Percentiles rank a stretch among this genome's conserved stretches.
phyloP scores from a whole-genome alignment of 257 asterid genomes.

The Rauvolfia tetraphylla region DNA sequence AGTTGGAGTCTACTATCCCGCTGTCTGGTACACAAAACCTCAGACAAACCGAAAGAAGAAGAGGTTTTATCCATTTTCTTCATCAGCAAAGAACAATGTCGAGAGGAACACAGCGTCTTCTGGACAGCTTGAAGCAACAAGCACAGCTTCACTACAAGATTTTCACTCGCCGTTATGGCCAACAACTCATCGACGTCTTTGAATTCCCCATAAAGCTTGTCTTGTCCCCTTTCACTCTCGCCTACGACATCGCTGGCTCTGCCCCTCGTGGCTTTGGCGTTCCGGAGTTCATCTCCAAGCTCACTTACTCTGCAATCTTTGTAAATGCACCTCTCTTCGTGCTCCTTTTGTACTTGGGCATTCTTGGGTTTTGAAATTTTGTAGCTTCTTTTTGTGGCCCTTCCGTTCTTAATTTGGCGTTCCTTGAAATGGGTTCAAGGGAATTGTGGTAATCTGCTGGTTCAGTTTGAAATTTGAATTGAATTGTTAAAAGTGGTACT shows the following conservation, averaged over 20 bases:
- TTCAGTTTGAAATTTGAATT: constrained; percentile 8
- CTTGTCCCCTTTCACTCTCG: constrained; percentile 74
- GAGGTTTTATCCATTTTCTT: constrained; percentile 14
- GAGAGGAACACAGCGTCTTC: constrained; percentile 38
- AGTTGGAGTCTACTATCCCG: background rate
- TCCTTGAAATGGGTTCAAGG: constrained; percentile 2
- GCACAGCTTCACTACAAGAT: constrained; percentile 53
- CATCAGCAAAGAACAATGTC: constrained; percentile 35
- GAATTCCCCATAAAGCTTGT: constrained; percentile 80
- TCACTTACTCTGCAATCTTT: constrained; percentile 82
- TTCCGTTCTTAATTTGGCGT: background rate
- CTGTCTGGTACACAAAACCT: background rate
- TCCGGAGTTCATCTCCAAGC: constrained; percentile 82
- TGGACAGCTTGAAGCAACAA: constrained; percentile 37
- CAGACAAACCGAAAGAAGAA: background rate
- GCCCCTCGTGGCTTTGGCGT: constrained; percentile 99
- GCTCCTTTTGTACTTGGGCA: background rate
- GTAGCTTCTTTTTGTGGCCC: background rate
- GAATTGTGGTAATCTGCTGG: background rate
- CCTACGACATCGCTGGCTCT: constrained; percentile 90
- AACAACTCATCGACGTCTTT: constrained; percentile 54
- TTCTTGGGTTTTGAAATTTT: background rate
- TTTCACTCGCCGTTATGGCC: constrained; percentile 62
- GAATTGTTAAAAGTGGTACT: background rate
- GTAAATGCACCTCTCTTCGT: constrained; percentile 31